Percentiles rank a stretch among this genome's conserved stretches.
Evolutionary conservation across 2,329 filamentous ascomycete genomes (phyloP).

Genomic region (Penicillium sp.): DNA sequence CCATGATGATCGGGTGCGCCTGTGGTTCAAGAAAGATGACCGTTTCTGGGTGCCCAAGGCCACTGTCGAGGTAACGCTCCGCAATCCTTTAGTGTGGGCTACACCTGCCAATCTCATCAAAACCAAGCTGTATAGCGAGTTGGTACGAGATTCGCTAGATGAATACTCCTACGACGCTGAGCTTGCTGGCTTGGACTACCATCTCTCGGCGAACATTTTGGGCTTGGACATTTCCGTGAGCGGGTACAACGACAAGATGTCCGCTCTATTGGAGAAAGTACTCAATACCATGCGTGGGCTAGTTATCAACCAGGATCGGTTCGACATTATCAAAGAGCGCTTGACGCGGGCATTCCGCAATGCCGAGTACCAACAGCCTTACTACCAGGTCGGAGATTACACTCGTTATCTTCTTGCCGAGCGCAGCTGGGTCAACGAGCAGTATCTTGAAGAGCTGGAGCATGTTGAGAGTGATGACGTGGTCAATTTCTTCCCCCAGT

Average conservation of each 20-base stretch:
- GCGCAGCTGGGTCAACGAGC: slow-evolving; percentile 67
- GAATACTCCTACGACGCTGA: slow-evolving; percentile 96
- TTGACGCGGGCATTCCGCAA: slow-evolving; percentile 70
- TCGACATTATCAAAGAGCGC: slow-evolving; percentile 83
- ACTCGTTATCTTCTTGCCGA: slow-evolving; percentile 71
- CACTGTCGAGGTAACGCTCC: slow-evolving; percentile 70
- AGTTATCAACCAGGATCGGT: slow-evolving; percentile 74
- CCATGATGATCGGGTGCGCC: slow-evolving; percentile 68
- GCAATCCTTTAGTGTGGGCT: slow-evolving; percentile 68
- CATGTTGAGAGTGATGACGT: slow-evolving; percentile 66
- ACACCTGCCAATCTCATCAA: slow-evolving; percentile 72
- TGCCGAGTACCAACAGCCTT: slow-evolving; percentile 79
- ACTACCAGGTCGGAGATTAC: slow-evolving; percentile 76
- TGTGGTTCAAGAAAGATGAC: slow-evolving; percentile 98
- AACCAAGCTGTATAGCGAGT: slow-evolving; percentile 67
- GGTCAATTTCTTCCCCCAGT: slow-evolving; percentile 65
- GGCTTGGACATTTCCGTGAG: slow-evolving; percentile 71
- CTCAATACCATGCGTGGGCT: slow-evolving; percentile 74
- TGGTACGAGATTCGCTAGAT: slow-evolving; percentile 78
- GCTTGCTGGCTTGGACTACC: slow-evolving; percentile 78
- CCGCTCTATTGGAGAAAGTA: slow-evolving; percentile 82
- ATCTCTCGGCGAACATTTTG: slow-evolving; percentile 60
- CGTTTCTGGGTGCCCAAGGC: slow-evolving; percentile 97
- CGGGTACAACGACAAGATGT: slow-evolving; percentile 94
- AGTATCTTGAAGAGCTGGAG: slow-evolving; percentile 67